Conservation (phyloP, 1,284 basidiomycete species). For the Ganoderma leucocontextum region DNA sequence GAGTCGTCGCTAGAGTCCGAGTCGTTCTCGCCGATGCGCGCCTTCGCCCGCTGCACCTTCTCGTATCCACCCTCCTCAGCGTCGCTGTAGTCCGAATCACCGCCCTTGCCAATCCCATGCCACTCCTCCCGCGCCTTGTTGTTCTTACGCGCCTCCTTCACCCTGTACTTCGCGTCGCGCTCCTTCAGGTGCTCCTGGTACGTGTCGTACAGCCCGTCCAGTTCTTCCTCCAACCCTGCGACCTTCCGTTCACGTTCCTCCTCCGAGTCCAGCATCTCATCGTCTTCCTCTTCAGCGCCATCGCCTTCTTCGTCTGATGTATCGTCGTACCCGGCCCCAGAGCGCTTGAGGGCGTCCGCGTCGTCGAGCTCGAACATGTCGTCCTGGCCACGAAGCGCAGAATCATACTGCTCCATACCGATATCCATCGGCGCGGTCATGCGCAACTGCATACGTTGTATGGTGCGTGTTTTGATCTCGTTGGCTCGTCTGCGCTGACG, state of each 20-base stretch:
- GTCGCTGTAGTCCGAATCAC: slow-evolving; percentile 49
- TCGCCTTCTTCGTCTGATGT: slow-evolving; percentile 54
- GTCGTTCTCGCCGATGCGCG: slow-evolving; percentile 53
- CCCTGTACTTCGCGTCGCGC: slow-evolving; percentile 91
- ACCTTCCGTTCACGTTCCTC: slow-evolving; percentile 77
- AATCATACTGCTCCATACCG: slow-evolving; percentile 88
- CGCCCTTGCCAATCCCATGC: slow-evolving; percentile 71
- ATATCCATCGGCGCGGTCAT: slow-evolving; percentile 98
- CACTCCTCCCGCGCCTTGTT: slow-evolving; percentile 76
- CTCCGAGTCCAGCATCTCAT: slow-evolving; percentile 67
- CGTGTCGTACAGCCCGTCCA: slow-evolving; percentile 90
- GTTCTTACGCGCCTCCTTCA: slow-evolving; percentile 83
- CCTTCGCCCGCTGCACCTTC: slow-evolving; percentile 69
- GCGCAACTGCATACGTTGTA: slow-evolving; percentile 95
- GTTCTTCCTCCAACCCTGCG: slow-evolving; percentile 79
- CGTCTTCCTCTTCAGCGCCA: slow-evolving; percentile 48
- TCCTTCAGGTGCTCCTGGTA: slow-evolving; percentile 88
- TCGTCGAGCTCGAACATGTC: slow-evolving; percentile 88
- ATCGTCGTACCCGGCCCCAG: slow-evolving; percentile 58
- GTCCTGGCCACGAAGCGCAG: slow-evolving; percentile 76
- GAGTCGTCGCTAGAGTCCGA: slow-evolving; percentile 57
- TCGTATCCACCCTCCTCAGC: slow-evolving; percentile 82
- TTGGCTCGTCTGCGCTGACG: slow-evolving; percentile 90
- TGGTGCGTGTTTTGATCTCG: slow-evolving; percentile 87
- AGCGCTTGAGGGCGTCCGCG: slow-evolving; percentile 57